phyloP scores from a whole-genome alignment of 805 yeast genomes.

The Yarrowia deformans region DNA sequence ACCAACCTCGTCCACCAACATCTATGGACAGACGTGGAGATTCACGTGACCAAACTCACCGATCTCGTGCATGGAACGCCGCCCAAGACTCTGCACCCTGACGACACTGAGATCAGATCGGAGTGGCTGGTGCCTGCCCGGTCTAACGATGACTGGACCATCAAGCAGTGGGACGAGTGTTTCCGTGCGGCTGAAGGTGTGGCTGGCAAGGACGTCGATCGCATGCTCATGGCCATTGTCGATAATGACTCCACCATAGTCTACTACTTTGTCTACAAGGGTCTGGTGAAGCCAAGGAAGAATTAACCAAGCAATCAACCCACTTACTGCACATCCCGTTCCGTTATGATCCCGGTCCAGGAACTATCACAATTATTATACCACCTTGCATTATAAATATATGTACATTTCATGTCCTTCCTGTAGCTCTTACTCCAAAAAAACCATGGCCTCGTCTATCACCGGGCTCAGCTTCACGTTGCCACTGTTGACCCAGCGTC shows the following conservation, averaged over 20 bases:
- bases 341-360: conserved; percentile 24
- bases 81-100: conserved; percentile 48
- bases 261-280: conserved; percentile 53
- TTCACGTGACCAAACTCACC: conserved; percentile 35
- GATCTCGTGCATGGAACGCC: conserved; percentile 48
- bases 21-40: conserved; percentile 49
- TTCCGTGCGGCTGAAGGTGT: conserved; percentile 46
- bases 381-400: conserved; percentile 30
- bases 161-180: conserved; percentile 49
- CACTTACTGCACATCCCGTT: background rate
- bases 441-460: conserved; percentile 23
- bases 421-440: background rate
- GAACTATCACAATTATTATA: background rate
- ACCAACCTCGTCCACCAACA: conserved; percentile 52
- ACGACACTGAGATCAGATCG: conserved; percentile 35
- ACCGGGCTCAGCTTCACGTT: conserved; percentile 21
- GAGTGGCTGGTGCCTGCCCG: conserved; percentile 47
- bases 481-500: conserved; percentile 31
- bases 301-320: conserved; percentile 44
- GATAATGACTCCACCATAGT: conserved; percentile 55
- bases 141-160: conserved; percentile 49
- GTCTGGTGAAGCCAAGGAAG: conserved; percentile 52
- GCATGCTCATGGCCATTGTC: conserved; percentile 54
- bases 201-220: conserved; percentile 36
- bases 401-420: conserved; percentile 8